Percentiles rank a stretch among this genome's conserved stretches.
Conservation (phyloP, 495 filamentous ascomycete species). For the Terfezia boudieri region DNA sequence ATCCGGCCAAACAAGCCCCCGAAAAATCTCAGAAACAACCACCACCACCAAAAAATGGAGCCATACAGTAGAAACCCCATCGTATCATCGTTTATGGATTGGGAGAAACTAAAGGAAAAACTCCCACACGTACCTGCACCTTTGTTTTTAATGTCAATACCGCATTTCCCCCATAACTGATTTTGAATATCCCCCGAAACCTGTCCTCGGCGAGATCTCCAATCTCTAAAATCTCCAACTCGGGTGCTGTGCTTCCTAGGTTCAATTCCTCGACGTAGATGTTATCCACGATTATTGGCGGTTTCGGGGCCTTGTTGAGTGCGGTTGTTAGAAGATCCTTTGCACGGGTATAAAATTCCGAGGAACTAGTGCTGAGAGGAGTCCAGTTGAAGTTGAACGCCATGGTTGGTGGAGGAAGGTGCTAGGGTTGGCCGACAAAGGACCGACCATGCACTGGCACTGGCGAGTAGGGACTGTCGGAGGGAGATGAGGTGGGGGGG, state of each 20-base stretch:
- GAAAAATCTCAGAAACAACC: not conserved
- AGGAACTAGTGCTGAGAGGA: slow-evolving; percentile 77
- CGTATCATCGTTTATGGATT: not conserved
- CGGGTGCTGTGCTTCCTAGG: slow-evolving; percentile 68
- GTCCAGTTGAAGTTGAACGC: slow-evolving; percentile 99
- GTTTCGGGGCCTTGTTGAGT: slow-evolving; percentile 90
- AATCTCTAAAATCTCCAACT: slow-evolving; percentile 85
- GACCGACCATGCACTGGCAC: no score
- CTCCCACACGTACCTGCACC: slow-evolving; percentile 42
- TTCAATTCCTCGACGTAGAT: slow-evolving; percentile 93
- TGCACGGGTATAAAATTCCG: slow-evolving; percentile 56
- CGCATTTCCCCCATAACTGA: slow-evolving; percentile 85
- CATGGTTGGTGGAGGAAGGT: slow-evolving; percentile 29
- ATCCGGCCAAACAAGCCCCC: not conserved
- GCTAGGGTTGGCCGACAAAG: no score
- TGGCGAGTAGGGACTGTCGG: no score
- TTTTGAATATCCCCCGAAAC: slow-evolving; percentile 92
- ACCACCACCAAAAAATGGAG: not conserved
- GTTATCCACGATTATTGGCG: slow-evolving; percentile 94
- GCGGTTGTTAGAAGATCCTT: slow-evolving; percentile 79
- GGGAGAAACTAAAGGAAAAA: not conserved
- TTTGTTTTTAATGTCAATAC: slow-evolving; percentile 78
- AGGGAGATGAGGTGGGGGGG: no score
- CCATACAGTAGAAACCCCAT: not conserved
- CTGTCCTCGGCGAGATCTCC: slow-evolving; percentile 87